Evolutionary conservation across 2,329 filamentous ascomycete species (phyloP), one percentile per base, ranked within the genome.

Genomic region (Aspergillus sp.): DNA sequence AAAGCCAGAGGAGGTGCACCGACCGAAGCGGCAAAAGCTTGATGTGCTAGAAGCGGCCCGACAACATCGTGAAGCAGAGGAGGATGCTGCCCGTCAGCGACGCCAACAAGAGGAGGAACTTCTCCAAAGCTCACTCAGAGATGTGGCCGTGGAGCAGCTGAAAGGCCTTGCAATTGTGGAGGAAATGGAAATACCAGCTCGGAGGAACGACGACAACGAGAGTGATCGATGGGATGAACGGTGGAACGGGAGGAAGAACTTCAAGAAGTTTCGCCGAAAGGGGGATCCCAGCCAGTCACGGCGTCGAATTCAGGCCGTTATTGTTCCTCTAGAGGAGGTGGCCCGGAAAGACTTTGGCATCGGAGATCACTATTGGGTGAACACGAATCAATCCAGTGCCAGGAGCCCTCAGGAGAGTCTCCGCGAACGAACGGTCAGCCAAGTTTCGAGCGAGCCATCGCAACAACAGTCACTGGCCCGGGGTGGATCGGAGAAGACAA

Each of bases 181-280:
- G 71, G 85, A 90, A 65, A 91, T 96, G 77, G 83, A 90, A 8
- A 74, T 97, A 0, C 84, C 25, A 59, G 71, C 64, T 67, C 71
- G 70, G 71, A 47, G 64, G 57, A 64, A 64, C 68, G 66, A 69
- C 69, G 69, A 55, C 64, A 76, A 75, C 38, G 77, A 83, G 19
- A 86, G 88, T 5, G 13, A 43, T 22, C 84, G 91, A 46, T 97
- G 94, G 93, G 87, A 97, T 67, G 88, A 92, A 0, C 84, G 84
- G 45, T 99, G 95, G 95, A 96, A 97, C 73, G 95, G 94, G 0
- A 85, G 94, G 48, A 94, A 92, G 77, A 98, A 99, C 72, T 99
- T 97, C 80, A 99, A 99, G 76, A 91, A 87, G 69, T 99, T 99
- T 72, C 63, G 77, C 43, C 69, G 74, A 51, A 73, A 74, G 59